A percentile compares a stretch with the other conserved stretches of the same genome.
Conservation (phyloP, 106 monocot genomes). For the Gastrodia elata region DNA sequence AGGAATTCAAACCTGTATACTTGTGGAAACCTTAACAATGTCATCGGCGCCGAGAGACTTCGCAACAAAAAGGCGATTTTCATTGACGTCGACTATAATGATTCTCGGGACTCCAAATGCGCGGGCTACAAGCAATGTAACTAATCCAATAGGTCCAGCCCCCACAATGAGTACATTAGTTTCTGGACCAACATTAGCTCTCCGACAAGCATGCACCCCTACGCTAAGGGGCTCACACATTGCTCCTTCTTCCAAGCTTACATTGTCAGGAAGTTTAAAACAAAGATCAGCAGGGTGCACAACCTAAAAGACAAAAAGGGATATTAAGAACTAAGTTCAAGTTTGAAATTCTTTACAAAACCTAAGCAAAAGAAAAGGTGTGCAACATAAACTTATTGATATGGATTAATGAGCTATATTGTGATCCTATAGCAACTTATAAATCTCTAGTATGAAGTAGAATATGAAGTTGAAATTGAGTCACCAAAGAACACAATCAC, state of each 20-base stretch:
- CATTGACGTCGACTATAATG: slow-evolving; percentile 71
- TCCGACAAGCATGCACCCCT: slow-evolving; percentile 82
- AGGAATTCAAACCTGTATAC: slow-evolving; percentile 39
- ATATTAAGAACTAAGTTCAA: not conserved
- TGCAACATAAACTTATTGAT: not conserved
- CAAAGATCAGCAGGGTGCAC: slow-evolving; percentile 87
- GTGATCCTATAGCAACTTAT: not conserved
- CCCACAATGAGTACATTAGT: slow-evolving; percentile 84
- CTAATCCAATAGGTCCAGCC: slow-evolving; percentile 96
- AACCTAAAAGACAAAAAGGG: slow-evolving; percentile 38
- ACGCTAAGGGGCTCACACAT: slow-evolving; percentile 99
- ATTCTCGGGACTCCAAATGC: slow-evolving; percentile 84
- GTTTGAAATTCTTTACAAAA: not conserved
- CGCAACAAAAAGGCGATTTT: slow-evolving; percentile 67
- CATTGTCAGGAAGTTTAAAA: slow-evolving; percentile 85
- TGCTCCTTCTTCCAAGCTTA: slow-evolving; percentile 94
- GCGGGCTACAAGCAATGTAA: slow-evolving; percentile 77
- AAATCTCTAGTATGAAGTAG: no score
- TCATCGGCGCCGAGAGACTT: slow-evolving; percentile 84
- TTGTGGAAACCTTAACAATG: slow-evolving; percentile 55
- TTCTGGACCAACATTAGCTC: slow-evolving; percentile 67
- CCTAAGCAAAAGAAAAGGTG: not conserved
- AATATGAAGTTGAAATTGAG: no score
- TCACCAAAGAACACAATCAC: no score
- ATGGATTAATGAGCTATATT: not conserved